Evolutionary conservation across 805 yeast genomes (phyloP), one percentile per base, ranked within the genome.

Genomic region (Teunomyces tritomae): DNA sequence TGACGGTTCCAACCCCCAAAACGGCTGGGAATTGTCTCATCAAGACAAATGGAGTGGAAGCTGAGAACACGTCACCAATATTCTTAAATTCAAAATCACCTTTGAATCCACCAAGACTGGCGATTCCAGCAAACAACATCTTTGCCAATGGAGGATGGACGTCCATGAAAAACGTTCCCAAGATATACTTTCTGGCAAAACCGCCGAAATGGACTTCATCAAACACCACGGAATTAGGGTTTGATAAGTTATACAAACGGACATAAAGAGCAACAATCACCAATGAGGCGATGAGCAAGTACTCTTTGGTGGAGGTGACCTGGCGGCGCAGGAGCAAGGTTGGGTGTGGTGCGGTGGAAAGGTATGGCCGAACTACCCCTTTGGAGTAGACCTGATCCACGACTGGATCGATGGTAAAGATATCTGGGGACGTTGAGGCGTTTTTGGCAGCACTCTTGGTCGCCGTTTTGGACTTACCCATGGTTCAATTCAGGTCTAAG

Each of bases 141-240:
- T 85, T 83, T 33, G 87, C 86, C 55, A 87, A 73, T 4, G 96
- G 96, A 7, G 96, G 95, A 61, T 86, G 87, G 39, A 82, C 85
- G 63, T 84, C 91, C 79, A 85, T 76, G 65, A 85, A 86, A 60
- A 74, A 85, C 13, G 66, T 65, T 14, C 89, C 87, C 45, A 70
- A 65, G 46, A 83, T 76, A 70, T 90, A 94, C 67, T 87, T 83
- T 49, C 85, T 78, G 28, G 97, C 96, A 70, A 92, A 94, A n/a
- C 95, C 95, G 48, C 99, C 99, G 59, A 94, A 94, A 67, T 88
- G 96, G 35, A 87, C 94, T 66, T 92, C 99, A 65, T 90, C 96
- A 55, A 88, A 88, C 9, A 92, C 96, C 32, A 90, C 95, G 27
- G 91, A 82, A 57, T 82, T 68, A 34, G 99, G 99, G 52, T 70